These are phyloP conservation scores for Alternaria arborescens DNA, from an alignment of 2,329 filamentous ascomycete species.

Conservation along the genomic window DNA sequence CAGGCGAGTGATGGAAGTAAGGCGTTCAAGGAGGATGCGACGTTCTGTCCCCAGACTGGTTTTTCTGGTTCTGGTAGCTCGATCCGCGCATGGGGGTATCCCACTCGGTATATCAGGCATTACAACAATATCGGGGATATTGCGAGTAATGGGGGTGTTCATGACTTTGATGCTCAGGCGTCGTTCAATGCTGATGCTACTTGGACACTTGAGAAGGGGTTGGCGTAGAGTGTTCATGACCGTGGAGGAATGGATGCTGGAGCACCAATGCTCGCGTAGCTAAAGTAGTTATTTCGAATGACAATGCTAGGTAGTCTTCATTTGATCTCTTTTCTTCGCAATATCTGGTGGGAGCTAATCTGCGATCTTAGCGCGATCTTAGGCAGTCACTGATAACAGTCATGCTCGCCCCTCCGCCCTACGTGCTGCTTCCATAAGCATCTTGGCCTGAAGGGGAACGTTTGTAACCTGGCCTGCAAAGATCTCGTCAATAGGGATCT, in stretches of 20 bases:
- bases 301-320: no score
- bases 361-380: no score
- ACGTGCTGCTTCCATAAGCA: no score
- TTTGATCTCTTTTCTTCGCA: no score
- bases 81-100: conserved; percentile 67
- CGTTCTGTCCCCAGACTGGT: conserved; percentile 66
- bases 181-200: conserved; percentile 65
- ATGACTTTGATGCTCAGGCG: conserved; percentile 60
- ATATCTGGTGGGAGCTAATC: no score
- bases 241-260: background rate
- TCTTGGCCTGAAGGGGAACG: no score
- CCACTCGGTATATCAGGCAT: conserved; percentile 67
- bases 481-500: no score
- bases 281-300: background rate
- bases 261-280: background rate
- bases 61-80: conserved; percentile 62
- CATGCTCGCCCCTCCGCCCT: no score
- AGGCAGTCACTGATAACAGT: no score
- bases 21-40: conserved; percentile 68
- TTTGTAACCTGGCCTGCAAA: no score
- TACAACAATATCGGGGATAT: conserved; percentile 58
- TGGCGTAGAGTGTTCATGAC: conserved; percentile 9
- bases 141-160: conserved; percentile 65
- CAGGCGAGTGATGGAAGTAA: conserved; percentile 64
- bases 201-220: conserved; percentile 43